Evolutionary conservation across 192 early-diverging fungal species (phyloP).

Genomic region (Coemansia sp.): DNA sequence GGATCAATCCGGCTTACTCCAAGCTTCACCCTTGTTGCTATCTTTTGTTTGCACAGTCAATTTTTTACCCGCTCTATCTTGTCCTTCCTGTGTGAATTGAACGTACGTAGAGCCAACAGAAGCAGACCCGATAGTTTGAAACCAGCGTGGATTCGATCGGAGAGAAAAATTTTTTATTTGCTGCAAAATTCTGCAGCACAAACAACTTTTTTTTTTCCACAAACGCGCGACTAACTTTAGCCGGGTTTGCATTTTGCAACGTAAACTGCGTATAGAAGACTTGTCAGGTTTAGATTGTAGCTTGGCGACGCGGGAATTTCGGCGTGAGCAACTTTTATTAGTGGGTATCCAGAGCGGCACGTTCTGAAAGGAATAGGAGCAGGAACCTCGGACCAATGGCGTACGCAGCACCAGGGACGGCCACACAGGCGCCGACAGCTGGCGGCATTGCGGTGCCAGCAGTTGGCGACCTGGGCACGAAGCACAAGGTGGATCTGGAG

Average conservation of each 20-base stretch:
- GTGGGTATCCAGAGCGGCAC: not conserved
- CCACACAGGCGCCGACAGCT: conserved; percentile 6
- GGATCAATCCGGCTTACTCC: too few relatives aligned
- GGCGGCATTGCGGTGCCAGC: conserved; percentile 12
- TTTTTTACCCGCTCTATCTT: not conserved
- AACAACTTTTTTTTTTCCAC: not conserved
- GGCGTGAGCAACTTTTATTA: too few relatives aligned
- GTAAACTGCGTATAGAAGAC: not conserved
- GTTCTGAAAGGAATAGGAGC: not conserved
- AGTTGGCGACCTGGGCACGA: conserved; percentile 23
- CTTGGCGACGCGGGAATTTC: not conserved
- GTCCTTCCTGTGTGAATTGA: not conserved
- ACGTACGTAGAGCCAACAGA: not conserved
- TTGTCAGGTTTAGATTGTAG: not conserved
- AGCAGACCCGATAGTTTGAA: not conserved
- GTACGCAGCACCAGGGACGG: conserved; percentile 19
- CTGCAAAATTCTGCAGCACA: not conserved
- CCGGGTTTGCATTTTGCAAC: not conserved
- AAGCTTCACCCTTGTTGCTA: too few relatives aligned
- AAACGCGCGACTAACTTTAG: not conserved
- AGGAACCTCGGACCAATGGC: conserved; percentile 15
- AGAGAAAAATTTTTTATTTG: not conserved
- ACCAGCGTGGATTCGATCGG: not conserved
- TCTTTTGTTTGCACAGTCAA: too few relatives aligned
- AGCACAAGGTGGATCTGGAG: conserved; percentile 28